These are phyloP conservation scores for Kluyveromyces starmeri DNA, from an alignment of 805 yeast species.

Conservation along the genomic window DNA sequence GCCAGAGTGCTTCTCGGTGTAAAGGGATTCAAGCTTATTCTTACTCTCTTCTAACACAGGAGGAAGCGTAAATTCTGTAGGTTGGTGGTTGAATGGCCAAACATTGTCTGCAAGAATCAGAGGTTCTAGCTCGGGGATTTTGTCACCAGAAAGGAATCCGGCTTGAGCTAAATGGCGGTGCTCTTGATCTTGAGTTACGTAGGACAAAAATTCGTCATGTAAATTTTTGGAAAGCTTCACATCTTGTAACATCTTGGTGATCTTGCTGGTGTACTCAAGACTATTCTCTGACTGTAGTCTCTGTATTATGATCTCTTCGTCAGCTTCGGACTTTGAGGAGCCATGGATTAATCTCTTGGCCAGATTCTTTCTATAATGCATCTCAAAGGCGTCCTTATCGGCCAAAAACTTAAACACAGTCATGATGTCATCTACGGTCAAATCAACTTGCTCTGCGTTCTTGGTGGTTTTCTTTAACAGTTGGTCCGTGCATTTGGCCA, in stretches of 20 bases:
- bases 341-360: constrained; percentile 86
- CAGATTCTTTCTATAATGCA: constrained; percentile 78
- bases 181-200: constrained; percentile 25
- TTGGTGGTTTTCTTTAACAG: constrained; percentile 69
- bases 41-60: constrained; percentile 53
- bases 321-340: constrained; percentile 70
- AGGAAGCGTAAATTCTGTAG: constrained; percentile 53
- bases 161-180: constrained; percentile 3
- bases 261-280: constrained; percentile 84
- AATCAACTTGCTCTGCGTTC: constrained; percentile 58
- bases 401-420: constrained; percentile 77
- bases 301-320: constrained; percentile 77
- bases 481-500: constrained; percentile 84
- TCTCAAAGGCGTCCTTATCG: constrained; percentile 93
- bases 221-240: constrained; percentile 77
- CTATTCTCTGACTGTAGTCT: constrained; percentile 84
- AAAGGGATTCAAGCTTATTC: constrained; percentile 58
- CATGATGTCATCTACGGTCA: constrained; percentile 81
- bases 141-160: constrained; percentile 1
- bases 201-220: constrained; percentile 35
- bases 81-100: constrained; percentile 61
- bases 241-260: constrained; percentile 94
- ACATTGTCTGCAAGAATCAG: constrained; percentile 76
- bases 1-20: constrained; percentile 70
- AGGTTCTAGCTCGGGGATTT: constrained; percentile 51